Evolutionary conservation across 169 alveolate genomes (phyloP).

Genomic region (Eimeria praecox): DNA sequence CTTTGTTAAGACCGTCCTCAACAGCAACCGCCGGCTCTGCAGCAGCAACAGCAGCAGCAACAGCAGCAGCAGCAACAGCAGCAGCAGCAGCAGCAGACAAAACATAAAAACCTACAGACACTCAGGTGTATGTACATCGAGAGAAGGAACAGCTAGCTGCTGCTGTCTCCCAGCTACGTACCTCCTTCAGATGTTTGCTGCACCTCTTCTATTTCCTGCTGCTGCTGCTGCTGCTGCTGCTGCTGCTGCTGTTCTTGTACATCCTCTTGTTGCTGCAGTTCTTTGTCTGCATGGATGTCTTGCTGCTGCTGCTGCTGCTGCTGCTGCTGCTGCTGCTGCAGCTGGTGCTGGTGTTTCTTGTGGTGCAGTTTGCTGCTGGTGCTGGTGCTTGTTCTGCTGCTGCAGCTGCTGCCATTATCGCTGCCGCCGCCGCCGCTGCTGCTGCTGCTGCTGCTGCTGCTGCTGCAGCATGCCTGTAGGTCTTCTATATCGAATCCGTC

Average conservation of each 20-base stretch:
- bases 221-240: constrained; percentile 29
- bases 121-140: neutral
- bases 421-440: neutral
- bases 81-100: constrained; percentile 19
- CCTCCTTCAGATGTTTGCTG: neutral
- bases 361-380: neutral
- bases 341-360: constrained; percentile 88
- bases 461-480: neutral
- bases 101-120: neutral
- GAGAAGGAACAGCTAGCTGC: neutral
- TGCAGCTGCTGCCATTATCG: neutral
- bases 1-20: constrained; percentile 91
- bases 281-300: constrained; percentile 90
- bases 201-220: neutral
- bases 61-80: constrained; percentile 32
- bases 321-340: constrained; percentile 91
- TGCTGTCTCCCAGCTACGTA: neutral
- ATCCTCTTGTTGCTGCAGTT: constrained; percentile 84
- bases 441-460: constrained; percentile 27
- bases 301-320: constrained; percentile 90
- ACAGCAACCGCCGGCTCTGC: constrained; percentile 87
- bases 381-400: neutral
- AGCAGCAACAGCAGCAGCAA: constrained; percentile 20
- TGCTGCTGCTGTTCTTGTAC: constrained; percentile 57
- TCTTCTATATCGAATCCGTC: neutral